phyloP scores from a whole-genome alignment of 164 flowering plant species.

The Echeveria elegans region DNA sequence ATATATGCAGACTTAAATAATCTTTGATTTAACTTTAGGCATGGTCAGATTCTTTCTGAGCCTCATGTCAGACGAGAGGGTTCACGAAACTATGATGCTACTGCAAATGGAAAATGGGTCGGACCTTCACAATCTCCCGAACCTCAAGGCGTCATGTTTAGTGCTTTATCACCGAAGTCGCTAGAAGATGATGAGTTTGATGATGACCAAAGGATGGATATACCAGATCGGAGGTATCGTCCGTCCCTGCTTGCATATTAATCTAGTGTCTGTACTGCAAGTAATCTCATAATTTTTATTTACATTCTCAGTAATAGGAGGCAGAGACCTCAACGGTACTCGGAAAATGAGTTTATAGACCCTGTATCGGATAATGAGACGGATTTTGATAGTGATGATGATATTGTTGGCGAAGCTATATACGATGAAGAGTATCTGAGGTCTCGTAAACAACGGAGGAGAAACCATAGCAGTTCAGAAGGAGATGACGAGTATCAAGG shows the following conservation, averaged over 20 bases:
- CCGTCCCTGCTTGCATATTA: constrained; percentile 4
- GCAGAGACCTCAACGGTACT: constrained; percentile 84
- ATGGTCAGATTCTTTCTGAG: constrained; percentile 66
- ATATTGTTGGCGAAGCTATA: constrained; percentile 96
- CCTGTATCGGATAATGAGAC: constrained; percentile 73
- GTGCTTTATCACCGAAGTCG: constrained; percentile 49
- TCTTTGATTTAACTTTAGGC: neutral
- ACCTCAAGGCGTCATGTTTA: constrained; percentile 26
- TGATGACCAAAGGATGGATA: constrained; percentile 39
- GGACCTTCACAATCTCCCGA: constrained; percentile 38
- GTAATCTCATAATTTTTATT: constrained; percentile 3
- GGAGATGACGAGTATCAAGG: constrained; percentile 87
- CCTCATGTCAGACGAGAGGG: constrained; percentile 43
- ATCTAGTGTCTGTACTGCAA: neutral
- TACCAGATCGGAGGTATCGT: constrained; percentile 61
- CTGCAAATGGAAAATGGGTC: constrained; percentile 62
- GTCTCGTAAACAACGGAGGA: constrained; percentile 53
- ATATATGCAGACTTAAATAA: neutral
- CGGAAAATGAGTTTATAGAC: constrained; percentile 69
- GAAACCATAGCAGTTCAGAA: constrained; percentile 76
- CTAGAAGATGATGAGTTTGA: constrained; percentile 49
- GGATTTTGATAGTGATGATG: constrained; percentile 85
- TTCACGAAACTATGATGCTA: constrained; percentile 32
- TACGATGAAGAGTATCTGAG: constrained; percentile 90
- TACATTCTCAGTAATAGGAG: constrained; percentile 49